Base-by-base conservation (phyloP, 805 yeast genomes). In the Diddensiella transvaalensis region DNA sequence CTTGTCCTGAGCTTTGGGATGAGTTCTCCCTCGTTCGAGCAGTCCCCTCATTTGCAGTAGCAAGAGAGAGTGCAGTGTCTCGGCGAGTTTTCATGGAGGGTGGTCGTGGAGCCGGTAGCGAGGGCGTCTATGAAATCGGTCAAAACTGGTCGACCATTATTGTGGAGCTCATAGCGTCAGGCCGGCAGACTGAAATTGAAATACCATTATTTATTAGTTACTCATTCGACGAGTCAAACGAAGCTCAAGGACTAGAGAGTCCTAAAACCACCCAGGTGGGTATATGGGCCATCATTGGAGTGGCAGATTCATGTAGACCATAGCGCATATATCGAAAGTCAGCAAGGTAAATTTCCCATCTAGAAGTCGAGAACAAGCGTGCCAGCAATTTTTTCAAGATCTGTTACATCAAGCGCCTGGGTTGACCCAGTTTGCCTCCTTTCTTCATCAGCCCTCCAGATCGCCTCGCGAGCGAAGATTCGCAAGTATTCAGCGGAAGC, bases 391-490 rank as follows among this genome's bases (percentile, higher is more conserved):
- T 68, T 69, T 3, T 68, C 61, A 39, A 76, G 60, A 56, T 75
- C 50, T 33, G 48, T 38, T 19, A 49, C 47, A n/a, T 51, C 49
- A 29, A 44, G 46, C 22, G 33, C 2, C 22, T 35, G 11, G 17
- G 38, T 8, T 6, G 15, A 8, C 11, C 13, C 33, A 4, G 33
- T 21, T 22, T 33, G 47, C 29, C 46, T 38, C 22, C 77, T 53
- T 46, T 69, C 73, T 38, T 72, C 72, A 45, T 75, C 73, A 15
- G 79, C 64, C 46, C 80, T 56, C 48, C 69, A 52, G n/a, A 76
- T 61, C 3, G 80, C 80, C 56, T 76, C 80, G 40, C 69, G 69
- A 15, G 77, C 67, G 52, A 76, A 76, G 21, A 75, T 62, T 19
- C 71, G 65, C 21, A 76, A 64, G 53, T 76, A 76, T 54, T 74